Conservation (phyloP, 2,329 filamentous ascomycete species). For the Aspergillus transmontanensis region DNA sequence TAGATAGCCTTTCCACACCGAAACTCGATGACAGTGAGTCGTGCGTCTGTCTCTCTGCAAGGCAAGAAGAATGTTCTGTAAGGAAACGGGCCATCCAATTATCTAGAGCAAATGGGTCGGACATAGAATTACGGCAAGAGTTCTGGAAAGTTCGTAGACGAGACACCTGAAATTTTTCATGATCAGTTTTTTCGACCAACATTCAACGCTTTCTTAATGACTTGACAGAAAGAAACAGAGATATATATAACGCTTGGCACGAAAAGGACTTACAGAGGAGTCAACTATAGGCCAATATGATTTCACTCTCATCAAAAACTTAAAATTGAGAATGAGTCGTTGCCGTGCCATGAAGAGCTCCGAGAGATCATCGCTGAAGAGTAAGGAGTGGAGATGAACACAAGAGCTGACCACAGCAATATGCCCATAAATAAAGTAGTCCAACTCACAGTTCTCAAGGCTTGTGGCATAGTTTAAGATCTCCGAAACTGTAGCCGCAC, state of each 20-base stretch:
- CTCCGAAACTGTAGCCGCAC: constrained; percentile 19
- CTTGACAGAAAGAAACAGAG: background rate
- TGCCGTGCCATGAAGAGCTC: constrained; percentile 17
- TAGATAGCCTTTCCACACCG: background rate
- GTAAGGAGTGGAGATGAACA: constrained; percentile 23
- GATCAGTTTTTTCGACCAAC: background rate
- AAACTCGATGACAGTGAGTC: background rate
- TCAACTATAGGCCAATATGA: constrained; percentile 24
- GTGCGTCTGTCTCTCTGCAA: constrained; percentile 16
- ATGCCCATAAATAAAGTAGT: constrained; percentile 25
- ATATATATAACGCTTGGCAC: background rate
- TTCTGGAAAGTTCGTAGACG: constrained; percentile 26
- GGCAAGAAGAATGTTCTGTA: constrained; percentile 22
- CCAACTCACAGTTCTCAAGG: constrained; percentile 20
- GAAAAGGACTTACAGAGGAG: constrained; percentile 14
- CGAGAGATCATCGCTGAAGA: constrained; percentile 20
- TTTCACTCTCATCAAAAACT: constrained; percentile 25
- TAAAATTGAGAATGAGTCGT: constrained; percentile 22
- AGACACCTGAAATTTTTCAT: constrained; percentile 12
- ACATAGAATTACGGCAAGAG: constrained; percentile 21
- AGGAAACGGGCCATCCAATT: constrained; percentile 30
- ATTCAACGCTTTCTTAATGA: background rate
- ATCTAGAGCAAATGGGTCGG: constrained; percentile 23
- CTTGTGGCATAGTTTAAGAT: constrained; percentile 20
- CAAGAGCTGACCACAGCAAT: constrained; percentile 26